Base-by-base conservation (phyloP, 108 stramenopile species). In the Conticribra guillardii region DNA sequence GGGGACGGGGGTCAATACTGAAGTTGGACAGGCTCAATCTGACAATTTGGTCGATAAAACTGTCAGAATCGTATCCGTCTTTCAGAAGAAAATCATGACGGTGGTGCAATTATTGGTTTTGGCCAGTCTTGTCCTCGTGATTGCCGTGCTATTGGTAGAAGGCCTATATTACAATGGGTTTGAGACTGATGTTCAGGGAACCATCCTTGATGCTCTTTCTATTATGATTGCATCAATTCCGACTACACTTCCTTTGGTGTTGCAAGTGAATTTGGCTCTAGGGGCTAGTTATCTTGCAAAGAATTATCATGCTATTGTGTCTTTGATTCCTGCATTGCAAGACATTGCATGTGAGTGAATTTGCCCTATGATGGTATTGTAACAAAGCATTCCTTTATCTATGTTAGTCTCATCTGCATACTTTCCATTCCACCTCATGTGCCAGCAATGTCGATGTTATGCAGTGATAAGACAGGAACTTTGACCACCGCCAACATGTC, bases 381-480 rank as follows among this genome's bases (percentile, higher is more conserved):
- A n/a, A n/a, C n/a, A n/a, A n/a, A n/a, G n/a, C n/a, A n/a, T n/a
- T n/a, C n/a, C n/a, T n/a, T n/a, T n/a, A n/a, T n/a, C n/a, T n/a
- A n/a, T n/a, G n/a, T n/a, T n/a, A n/a, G n/a, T n/a, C n/a, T n/a
- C n/a, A n/a, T n/a, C n/a, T n/a, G n/a, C n/a, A n/a, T n/a, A n/a
- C n/a, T n/a, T n/a, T n/a, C n/a, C n/a, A n/a, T n/a, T n/a, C n/a
- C n/a, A n/a, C n/a, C n/a, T n/a, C n/a, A n/a, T n/a, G n/a, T 71
- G 87, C 89, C 19, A 90, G 88, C 67, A 87, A 86, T 95, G 44
- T 73, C 69, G 41, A 86, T 95, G 44, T 62, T 95, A 33, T 95
- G 94, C 69, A 85, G 48, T 62, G 89, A 91, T 74, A 94, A 96
- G 80, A 96, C 95, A 11, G 95, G 95, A 54, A 96, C 95, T 21